A percentile compares a stretch with the other conserved stretches of the same genome.
Evolutionary conservation across 2,329 filamentous ascomycete species (phyloP).

Genomic region (Drechslera avenae): DNA sequence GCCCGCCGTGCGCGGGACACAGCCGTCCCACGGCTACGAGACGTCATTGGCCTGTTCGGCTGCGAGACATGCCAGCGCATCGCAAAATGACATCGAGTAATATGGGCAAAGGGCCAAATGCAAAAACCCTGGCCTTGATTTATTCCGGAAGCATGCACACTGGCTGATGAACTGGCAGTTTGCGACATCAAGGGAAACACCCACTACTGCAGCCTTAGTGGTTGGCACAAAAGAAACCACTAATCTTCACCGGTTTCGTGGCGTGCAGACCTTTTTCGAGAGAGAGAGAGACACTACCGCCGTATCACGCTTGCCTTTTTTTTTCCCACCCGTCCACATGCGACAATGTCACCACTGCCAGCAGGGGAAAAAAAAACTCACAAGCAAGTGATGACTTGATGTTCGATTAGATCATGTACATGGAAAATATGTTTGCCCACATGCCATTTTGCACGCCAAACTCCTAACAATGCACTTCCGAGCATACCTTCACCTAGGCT

Average conservation of each 20-base stretch:
- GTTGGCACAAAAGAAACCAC: not conserved
- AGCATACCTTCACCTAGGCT: not conserved
- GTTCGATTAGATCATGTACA: constrained; percentile 3
- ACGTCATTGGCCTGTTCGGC: constrained; percentile 20
- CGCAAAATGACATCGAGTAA: constrained; percentile 27
- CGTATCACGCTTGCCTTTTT: no score
- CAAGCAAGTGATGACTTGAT: not conserved
- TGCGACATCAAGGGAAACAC: not conserved
- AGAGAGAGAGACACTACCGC: no score
- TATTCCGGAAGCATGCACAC: constrained; percentile 1
- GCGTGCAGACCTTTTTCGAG: not conserved
- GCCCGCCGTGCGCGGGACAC: constrained; percentile 15
- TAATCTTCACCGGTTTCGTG: constrained; percentile 15
- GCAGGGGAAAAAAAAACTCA: no score
- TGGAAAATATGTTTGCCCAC: constrained; percentile 3
- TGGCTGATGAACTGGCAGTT: constrained; percentile 28
- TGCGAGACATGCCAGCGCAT: constrained; percentile 37
- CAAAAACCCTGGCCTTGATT: not conserved
- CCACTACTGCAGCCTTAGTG: constrained; percentile 4
- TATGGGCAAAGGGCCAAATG: not conserved
- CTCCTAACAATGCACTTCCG: constrained; percentile 14
- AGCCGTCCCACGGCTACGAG: constrained; percentile 16
- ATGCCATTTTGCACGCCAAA: constrained; percentile 21
- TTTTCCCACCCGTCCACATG: not conserved
- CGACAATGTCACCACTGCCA: not conserved